A percentile compares a stretch with the other conserved stretches of the same genome.
phyloP scores from a whole-genome alignment of 768 basidiomycete genomes.

The Lepiota venenata region DNA sequence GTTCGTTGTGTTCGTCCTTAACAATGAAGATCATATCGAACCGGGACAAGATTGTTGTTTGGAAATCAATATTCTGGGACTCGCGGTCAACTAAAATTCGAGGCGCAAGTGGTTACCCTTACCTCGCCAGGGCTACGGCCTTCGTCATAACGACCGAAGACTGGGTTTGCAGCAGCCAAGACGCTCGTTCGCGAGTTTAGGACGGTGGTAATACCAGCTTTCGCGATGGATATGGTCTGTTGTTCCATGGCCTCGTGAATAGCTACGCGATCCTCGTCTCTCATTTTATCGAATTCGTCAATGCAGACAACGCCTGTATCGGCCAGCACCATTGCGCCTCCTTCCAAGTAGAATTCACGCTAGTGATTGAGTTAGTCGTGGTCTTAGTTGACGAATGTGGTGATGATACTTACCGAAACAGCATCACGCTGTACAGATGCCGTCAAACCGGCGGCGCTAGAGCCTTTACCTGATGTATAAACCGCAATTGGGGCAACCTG shows the following conservation, averaged over 20 bases:
- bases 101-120: slow-evolving; percentile 12
- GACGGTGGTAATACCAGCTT: slow-evolving; percentile 98
- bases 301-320: slow-evolving; percentile 99
- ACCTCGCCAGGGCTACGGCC: slow-evolving; percentile 95
- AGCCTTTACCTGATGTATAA: slow-evolving; percentile 98
- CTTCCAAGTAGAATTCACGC: slow-evolving; percentile 99
- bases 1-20: slow-evolving; percentile 96
- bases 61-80: slow-evolving; percentile 88
- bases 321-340: slow-evolving; percentile 98
- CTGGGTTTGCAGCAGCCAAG: slow-evolving; percentile 95
- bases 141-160: slow-evolving; percentile 97
- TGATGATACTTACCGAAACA: slow-evolving; percentile 59
- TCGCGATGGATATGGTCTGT: slow-evolving; percentile 98
- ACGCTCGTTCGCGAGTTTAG: slow-evolving; percentile 95
- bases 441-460: slow-evolving; percentile 97
- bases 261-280: slow-evolving; percentile 97
- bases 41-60: slow-evolving; percentile 95
- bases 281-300: slow-evolving; percentile 99
- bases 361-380: slow-evolving; percentile 25
- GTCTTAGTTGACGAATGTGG: background rate
- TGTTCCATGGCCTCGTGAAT: slow-evolving; percentile 99
- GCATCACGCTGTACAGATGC: slow-evolving; percentile 95
- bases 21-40: slow-evolving; percentile 99
- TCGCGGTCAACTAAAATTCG: slow-evolving; percentile 1
- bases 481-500: slow-evolving; percentile 97